Conservation (phyloP, 441 rosid genomes). For the Populus hybrid region DNA sequence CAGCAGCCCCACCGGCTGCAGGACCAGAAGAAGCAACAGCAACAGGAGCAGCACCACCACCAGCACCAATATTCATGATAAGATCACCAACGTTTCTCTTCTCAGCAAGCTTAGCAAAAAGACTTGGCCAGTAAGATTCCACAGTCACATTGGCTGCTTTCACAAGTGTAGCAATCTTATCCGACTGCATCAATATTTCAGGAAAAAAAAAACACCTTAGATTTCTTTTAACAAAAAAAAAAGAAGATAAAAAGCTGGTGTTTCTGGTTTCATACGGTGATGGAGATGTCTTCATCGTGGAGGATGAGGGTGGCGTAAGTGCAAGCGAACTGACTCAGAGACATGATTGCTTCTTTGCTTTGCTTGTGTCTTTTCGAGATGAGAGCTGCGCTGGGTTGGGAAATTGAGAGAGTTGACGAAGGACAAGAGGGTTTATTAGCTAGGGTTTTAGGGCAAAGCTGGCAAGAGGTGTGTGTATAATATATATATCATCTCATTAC, state of each 20-base stretch:
- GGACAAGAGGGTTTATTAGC: neutral
- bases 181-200: slow-evolving; percentile 33
- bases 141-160: slow-evolving; percentile 49
- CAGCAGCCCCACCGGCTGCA: slow-evolving; percentile 43
- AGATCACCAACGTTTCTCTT: slow-evolving; percentile 58
- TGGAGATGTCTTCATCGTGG: slow-evolving; percentile 61
- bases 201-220: neutral
- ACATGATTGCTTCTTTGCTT: slow-evolving; percentile 35
- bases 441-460: neutral
- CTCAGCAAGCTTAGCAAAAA: slow-evolving; percentile 72
- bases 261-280: slow-evolving; percentile 49
- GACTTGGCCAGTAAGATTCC: slow-evolving; percentile 75
- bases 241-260: slow-evolving; percentile 1
- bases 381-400: neutral
- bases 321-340: slow-evolving; percentile 71
- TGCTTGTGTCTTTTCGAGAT: too few species aligned
- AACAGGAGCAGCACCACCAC: slow-evolving; percentile 49
- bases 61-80: slow-evolving; percentile 60
- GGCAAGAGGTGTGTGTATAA: too few species aligned
- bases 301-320: slow-evolving; percentile 73
- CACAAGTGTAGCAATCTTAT: slow-evolving; percentile 54
- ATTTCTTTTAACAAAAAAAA: neutral
- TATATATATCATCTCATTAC: too few species aligned
- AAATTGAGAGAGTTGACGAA: neutral
- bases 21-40: slow-evolving; percentile 39